Evolutionary conservation across 2,329 filamentous ascomycete genomes (phyloP), one percentile per base, ranked within the genome.

Genomic region (Fusarium paranaense): DNA sequence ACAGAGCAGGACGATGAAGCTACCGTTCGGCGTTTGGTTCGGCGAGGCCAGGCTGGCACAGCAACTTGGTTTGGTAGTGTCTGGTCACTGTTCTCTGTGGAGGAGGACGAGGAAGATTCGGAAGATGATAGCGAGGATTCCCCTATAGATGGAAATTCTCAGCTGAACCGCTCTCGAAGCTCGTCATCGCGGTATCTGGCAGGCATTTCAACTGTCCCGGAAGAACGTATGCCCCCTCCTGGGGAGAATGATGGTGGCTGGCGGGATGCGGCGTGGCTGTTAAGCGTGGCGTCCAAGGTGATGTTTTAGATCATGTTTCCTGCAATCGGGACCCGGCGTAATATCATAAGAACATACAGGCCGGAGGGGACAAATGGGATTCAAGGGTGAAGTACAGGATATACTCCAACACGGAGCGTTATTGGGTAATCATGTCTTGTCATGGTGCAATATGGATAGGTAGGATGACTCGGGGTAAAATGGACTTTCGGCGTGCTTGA

Each of bases 231-330:
- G 78, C 88, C 78, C 35, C 83, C 85, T 11, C 83, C 84, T 60
- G 86, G 86, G 47, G 83, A 85, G 10, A 87, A 92, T 61, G 87
- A 89, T 50, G 90, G 89, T 18, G 88, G 87, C 10, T 93, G 91
- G 91, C 87, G 89, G 67, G 91, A 93, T 80, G 91, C 90, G 30
- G 90, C 90, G 18, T 93, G 91, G 91, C 81, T 93, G 56, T 81
- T 93, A 64, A 91, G 87, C 72, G 90, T 93, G 71, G 91, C 90
- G 13, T 87, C 88, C 30, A 91, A 90, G 77, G 88, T 91, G 52
- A 83, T 91, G 74, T 85, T 91, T 71, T 91, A 81, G 84, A 70
- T 20, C 27, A 40, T 62, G 60, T 38, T 13, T 20, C 25, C 18
- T 18, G 42, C 20, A 30, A 42, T 25, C 22, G 32, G 66, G 62